A percentile compares a stretch with the other conserved stretches of the same genome.
phyloP scores from a whole-genome alignment of 1,139 yeast genomes.

The Meyerozyma smithsonii region DNA sequence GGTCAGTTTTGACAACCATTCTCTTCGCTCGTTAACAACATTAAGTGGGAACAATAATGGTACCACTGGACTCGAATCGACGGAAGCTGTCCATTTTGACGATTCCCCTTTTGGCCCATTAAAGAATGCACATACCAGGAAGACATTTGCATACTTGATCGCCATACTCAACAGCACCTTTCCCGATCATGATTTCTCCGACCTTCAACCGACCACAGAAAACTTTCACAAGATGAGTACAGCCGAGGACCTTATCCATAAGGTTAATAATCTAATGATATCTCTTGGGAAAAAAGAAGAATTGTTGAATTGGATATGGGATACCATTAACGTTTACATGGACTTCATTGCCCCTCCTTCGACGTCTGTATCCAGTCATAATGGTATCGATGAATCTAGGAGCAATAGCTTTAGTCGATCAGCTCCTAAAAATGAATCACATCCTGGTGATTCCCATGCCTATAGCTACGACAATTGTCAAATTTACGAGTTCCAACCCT shows the following conservation, averaged over 20 bases:
- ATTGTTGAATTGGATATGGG: slow-evolving; percentile 74
- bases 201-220: slow-evolving; percentile 83
- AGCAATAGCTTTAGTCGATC: slow-evolving; percentile 20
- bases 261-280: slow-evolving; percentile 73
- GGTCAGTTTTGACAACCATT: not conserved
- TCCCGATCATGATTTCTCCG: slow-evolving; percentile 93
- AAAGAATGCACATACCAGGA: slow-evolving; percentile 74
- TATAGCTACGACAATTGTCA: slow-evolving; percentile 51
- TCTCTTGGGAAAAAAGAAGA: slow-evolving; percentile 66
- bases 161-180: slow-evolving; percentile 88
- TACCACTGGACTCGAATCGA: not conserved
- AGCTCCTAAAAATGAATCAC: slow-evolving; percentile 8
- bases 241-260: slow-evolving; percentile 57
- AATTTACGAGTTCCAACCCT: slow-evolving; percentile 74
- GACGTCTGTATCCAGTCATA: slow-evolving; percentile 16
- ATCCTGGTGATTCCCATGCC: slow-evolving; percentile 4
- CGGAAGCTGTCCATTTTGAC: slow-evolving; percentile 18
- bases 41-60: not conserved
- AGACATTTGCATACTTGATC: slow-evolving; percentile 84
- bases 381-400: slow-evolving; percentile 17
- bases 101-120: slow-evolving; percentile 93
- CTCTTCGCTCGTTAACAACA: not conserved
- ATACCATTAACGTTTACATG: slow-evolving; percentile 77
- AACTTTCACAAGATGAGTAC: slow-evolving; percentile 39
- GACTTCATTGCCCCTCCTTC: slow-evolving; percentile 47